Conservation (phyloP, 83 land plant genomes). For the Diphasiastrum complanatum region DNA sequence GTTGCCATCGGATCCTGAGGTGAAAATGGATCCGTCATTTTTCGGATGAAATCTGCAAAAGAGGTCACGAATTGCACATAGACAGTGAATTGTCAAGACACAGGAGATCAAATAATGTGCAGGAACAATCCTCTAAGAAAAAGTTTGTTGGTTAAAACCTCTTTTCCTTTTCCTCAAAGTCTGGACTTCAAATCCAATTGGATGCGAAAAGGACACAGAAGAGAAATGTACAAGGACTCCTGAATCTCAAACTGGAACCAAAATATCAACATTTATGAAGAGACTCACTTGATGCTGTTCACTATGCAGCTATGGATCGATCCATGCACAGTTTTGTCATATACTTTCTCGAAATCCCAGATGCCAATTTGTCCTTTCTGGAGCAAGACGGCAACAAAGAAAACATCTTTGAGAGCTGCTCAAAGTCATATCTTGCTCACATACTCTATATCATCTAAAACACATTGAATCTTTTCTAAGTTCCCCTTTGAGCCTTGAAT, state of each 20-base stretch:
- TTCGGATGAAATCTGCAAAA: conserved; percentile 59
- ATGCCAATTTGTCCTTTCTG: conserved; percentile 97
- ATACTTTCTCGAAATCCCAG: conserved; percentile 72
- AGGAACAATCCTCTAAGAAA: no score
- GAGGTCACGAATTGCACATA: not conserved
- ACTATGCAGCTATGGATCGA: conserved; percentile 74
- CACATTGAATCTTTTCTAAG: no score
- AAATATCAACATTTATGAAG: not conserved
- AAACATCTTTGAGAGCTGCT: not conserved
- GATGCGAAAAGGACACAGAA: no score
- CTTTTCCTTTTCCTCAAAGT: no score
- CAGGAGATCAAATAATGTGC: no score
- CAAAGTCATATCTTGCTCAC: not conserved
- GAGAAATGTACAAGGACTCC: no score
- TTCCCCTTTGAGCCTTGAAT: no score
- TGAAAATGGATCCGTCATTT: conserved; percentile 60
- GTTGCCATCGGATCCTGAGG: conserved; percentile 88
- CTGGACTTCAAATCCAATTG: not conserved
- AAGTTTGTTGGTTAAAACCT: no score
- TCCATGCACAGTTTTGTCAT: conserved; percentile 71
- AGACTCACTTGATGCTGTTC: conserved; percentile 67
- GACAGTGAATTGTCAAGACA: not conserved
- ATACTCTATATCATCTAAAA: no score
- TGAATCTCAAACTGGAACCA: conserved; percentile 10
- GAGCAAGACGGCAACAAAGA: conserved; percentile 2